phyloP scores from a whole-genome alignment of 2,329 filamentous ascomycete genomes.

The Aspergillus pseudonomiae region DNA sequence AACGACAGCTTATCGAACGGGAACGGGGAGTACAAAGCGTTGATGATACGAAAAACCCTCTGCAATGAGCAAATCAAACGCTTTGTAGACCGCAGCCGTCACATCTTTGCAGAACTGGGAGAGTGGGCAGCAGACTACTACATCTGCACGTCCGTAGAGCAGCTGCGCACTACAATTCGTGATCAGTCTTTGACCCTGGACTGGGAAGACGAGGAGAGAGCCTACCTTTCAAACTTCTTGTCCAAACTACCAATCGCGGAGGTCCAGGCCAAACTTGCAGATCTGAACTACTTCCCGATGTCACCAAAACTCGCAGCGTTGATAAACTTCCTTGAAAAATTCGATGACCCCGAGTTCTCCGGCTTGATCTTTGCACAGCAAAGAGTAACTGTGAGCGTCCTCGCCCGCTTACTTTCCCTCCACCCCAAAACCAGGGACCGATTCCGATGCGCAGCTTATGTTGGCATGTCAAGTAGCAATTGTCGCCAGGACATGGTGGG shows the following conservation, averaged over 20 bases:
- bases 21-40: constrained; percentile 29
- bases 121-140: constrained; percentile 71
- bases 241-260: constrained; percentile 26
- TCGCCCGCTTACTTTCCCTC: constrained; percentile 60
- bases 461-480: constrained; percentile 52
- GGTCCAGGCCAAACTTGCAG: constrained; percentile 1
- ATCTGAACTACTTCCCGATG: constrained; percentile 31
- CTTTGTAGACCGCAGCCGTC: constrained; percentile 54
- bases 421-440: constrained; percentile 53
- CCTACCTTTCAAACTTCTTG: constrained; percentile 55
- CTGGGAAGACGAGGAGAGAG: constrained; percentile 55
- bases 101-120: constrained; percentile 63
- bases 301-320: constrained; percentile 63
- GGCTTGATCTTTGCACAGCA: constrained; percentile 71
- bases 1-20: constrained; percentile 41
- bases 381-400: constrained; percentile 61
- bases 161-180: constrained; percentile 27
- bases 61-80: constrained; percentile 59
- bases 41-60: constrained; percentile 38
- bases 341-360: constrained; percentile 51
- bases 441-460: constrained; percentile 45
- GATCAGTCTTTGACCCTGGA: constrained; percentile 40
- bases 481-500: constrained; percentile 52
- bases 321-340: constrained; percentile 54
- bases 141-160: constrained; percentile 55